These are phyloP conservation scores for Umbellularia californica DNA, from an alignment of 164 flowering plant genomes.

Conservation along the genomic window DNA sequence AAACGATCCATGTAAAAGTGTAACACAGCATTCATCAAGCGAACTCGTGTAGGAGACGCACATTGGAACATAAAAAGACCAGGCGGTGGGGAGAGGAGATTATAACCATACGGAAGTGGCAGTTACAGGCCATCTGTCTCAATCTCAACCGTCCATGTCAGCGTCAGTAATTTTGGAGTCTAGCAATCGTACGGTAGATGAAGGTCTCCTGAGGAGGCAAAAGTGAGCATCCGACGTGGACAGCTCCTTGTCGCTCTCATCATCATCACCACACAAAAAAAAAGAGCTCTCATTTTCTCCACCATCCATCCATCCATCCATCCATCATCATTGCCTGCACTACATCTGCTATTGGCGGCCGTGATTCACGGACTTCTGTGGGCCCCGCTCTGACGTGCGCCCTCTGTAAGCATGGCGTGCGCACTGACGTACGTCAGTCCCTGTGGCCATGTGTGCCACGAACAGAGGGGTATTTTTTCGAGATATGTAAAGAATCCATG, in stretches of 20 bases:
- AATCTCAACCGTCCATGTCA: neutral
- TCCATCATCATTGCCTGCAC: neutral
- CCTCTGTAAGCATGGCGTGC: neutral
- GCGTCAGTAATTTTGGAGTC: neutral
- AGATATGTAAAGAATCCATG: too few species aligned
- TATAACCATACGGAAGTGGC: neutral
- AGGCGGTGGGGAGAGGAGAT: neutral
- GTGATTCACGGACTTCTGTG: neutral
- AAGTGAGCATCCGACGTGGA: neutral
- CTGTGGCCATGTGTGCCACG: too few species aligned
- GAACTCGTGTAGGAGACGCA: too few species aligned
- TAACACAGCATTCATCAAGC: too few species aligned
- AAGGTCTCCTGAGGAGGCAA: neutral
- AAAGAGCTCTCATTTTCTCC: neutral
- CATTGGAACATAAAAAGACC: too few species aligned
- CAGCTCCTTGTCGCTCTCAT: too few species aligned
- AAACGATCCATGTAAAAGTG: too few species aligned
- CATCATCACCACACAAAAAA: neutral
- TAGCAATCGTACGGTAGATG: neutral
- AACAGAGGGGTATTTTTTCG: too few species aligned
- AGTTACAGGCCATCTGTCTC: neutral
- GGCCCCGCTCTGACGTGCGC: neutral
- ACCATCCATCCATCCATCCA: neutral
- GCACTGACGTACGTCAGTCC: neutral
- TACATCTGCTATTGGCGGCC: neutral